Conservation (phyloP, 2,329 filamentous ascomycete genomes). For the Aspergillus sp. region DNA sequence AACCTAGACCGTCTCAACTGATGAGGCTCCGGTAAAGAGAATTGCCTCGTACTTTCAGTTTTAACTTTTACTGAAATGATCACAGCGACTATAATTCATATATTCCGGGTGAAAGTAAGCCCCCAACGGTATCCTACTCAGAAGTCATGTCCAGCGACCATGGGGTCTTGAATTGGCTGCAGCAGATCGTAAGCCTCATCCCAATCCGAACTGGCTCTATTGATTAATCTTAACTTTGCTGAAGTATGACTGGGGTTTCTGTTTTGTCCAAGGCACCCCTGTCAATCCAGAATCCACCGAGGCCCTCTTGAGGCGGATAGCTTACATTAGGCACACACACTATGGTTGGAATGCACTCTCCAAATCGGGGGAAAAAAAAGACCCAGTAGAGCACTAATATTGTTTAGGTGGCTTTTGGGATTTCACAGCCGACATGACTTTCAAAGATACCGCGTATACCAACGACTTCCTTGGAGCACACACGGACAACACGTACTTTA, state of each 20-base stretch:
- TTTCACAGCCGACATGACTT: slow-evolving; percentile 83
- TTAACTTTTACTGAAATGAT: neutral
- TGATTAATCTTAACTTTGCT: slow-evolving; percentile 12
- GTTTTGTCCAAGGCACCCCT: slow-evolving; percentile 71
- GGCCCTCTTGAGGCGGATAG: slow-evolving; percentile 73
- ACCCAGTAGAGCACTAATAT: neutral
- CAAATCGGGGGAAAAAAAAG: neutral
- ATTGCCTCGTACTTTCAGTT: neutral
- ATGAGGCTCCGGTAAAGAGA: slow-evolving; percentile 21
- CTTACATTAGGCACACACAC: slow-evolving; percentile 85
- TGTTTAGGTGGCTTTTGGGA: slow-evolving; percentile 68
- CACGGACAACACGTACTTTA: slow-evolving; percentile 96
- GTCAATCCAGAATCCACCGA: slow-evolving; percentile 69
- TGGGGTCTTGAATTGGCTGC: slow-evolving; percentile 63
- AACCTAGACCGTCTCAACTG: neutral
- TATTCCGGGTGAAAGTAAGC: slow-evolving; percentile 38
- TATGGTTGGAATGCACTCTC: slow-evolving; percentile 64
- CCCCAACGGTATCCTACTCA: slow-evolving; percentile 62
- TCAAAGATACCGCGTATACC: slow-evolving; percentile 90
- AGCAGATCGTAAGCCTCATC: slow-evolving; percentile 52
- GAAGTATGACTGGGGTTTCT: slow-evolving; percentile 71
- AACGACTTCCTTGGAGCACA: slow-evolving; percentile 79
- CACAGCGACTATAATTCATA: slow-evolving; percentile 40
- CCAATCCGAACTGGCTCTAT: neutral
- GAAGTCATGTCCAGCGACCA: slow-evolving; percentile 59